Evolutionary conservation across 2,329 filamentous ascomycete genomes (phyloP).

Genomic region (Dryadomyces quercivorus): DNA sequence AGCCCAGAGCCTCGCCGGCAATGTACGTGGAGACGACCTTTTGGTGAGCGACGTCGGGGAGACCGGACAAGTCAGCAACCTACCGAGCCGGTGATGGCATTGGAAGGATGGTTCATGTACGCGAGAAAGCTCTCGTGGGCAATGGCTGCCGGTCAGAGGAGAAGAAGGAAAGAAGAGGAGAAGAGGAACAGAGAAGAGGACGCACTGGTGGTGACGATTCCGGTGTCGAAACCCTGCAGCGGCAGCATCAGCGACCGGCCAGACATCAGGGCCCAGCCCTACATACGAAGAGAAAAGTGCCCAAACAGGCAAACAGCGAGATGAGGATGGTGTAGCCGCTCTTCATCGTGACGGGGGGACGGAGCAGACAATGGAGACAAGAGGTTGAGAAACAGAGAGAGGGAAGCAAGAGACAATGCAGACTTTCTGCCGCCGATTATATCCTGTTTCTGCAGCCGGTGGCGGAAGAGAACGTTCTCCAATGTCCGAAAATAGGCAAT

Average conservation of each 20-base stretch:
- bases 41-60: neutral
- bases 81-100: neutral
- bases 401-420: too few species aligned
- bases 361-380: too few species aligned
- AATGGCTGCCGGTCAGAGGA: neutral
- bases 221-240: neutral
- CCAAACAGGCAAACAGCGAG: neutral
- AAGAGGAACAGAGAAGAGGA: neutral
- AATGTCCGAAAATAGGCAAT: too few species aligned
- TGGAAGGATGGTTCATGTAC: neutral
- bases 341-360: neutral
- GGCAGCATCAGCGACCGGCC: neutral
- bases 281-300: neutral
- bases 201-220: neutral
- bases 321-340: neutral
- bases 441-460: too few species aligned
- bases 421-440: too few species aligned
- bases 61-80: too few species aligned
- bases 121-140: neutral
- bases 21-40: neutral
- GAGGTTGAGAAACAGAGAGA: too few species aligned
- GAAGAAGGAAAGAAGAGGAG: neutral
- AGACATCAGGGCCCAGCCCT: neutral
- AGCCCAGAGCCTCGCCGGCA: neutral
- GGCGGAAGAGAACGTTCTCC: too few species aligned